Base-by-base conservation (phyloP, 2,329 filamentous ascomycete genomes). In the Scedosporium apiospermum region DNA sequence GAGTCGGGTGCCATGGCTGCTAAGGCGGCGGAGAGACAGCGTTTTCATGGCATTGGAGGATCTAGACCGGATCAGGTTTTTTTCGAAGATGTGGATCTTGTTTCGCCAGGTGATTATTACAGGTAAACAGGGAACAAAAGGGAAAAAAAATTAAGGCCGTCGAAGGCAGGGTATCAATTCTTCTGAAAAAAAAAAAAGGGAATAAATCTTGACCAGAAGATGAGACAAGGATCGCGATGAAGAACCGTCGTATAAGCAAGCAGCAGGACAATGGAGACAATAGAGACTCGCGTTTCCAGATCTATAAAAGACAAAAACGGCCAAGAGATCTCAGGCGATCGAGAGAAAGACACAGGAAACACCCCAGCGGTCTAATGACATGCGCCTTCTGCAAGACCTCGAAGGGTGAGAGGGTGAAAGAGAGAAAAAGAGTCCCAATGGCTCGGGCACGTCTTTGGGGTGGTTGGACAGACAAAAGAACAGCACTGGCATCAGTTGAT, bases 31-130 rank as follows among this genome's bases (percentile, higher is more conserved):
- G 34, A 57, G 41, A 12, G 51, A 34, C 14, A 58, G 21, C 38
- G 34, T 55, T 26, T 34, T 44, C 60, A 62, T 62, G 53, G 57
- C 57, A 59, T 59, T 26, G 34, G 18, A 59, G 9, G 57, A 16
- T 42, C 14, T 21, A n/a, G 38, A 16, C 30, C n/a, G 30, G 27
- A 34, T 27, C 23, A 27, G 51, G 51, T 16, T 26, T 57, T 26
- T 57, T 27, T 27, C 30, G 27, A 58, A 26, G 26, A 57, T 23
- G 44, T 49, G 44, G 18, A 49, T 49, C 16, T 49, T 49, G 16
- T 49, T 21, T 18, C 16, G 44, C 44, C n/a, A 49, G 16, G 44
- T n/a, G 18, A 49, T 21, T 18, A 49, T 18, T 18, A 21, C n/a
- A 4, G 44, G n/a, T n/a, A 49, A 49, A 49, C 1, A 1, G 6